Percentiles rank a stretch among this genome's conserved stretches.
Conservation (phyloP, 2,329 filamentous ascomycete species). For the Ceratocystis ficicola region DNA sequence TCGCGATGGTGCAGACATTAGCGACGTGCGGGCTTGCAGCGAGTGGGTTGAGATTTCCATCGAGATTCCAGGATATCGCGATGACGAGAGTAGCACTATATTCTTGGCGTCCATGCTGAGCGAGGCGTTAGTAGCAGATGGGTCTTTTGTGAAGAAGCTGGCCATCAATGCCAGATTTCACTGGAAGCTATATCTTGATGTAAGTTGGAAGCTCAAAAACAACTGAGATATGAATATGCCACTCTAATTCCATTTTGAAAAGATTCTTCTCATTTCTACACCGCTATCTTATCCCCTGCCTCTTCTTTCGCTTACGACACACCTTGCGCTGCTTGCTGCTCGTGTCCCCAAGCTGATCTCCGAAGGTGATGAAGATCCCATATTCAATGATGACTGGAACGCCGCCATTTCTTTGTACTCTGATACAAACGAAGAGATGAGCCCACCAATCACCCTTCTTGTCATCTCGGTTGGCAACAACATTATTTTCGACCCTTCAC, state of each 20-base stretch:
- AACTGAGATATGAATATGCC: background rate
- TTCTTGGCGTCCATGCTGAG: conserved; percentile 80
- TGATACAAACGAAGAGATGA: conserved; percentile 30
- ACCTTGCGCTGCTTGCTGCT: conserved; percentile 82
- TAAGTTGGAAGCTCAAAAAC: conserved; percentile 37
- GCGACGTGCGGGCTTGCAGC: conserved; percentile 32
- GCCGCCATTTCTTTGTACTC: conserved; percentile 67
- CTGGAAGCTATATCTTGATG: conserved; percentile 93
- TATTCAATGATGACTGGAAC: conserved; percentile 97
- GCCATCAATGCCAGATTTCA: conserved; percentile 87
- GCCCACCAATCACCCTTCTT: conserved; percentile 79
- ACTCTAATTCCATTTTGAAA: conserved; percentile 21
- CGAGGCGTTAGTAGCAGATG: conserved; percentile 69
- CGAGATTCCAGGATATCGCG: conserved; percentile 79
- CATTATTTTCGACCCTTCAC: conserved; percentile 84
- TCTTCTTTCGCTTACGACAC: conserved; percentile 80
- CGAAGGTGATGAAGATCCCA: conserved; percentile 84
- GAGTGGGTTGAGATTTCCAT: conserved; percentile 86
- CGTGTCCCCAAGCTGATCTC: conserved; percentile 75
- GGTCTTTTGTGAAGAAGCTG: conserved; percentile 55
- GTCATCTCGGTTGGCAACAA: conserved; percentile 78
- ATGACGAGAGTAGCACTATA: conserved; percentile 80
- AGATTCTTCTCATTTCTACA: conserved; percentile 89
- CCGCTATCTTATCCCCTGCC: conserved; percentile 87
- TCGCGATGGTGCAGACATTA: conserved; percentile 32